Percentiles rank a stretch among this genome's conserved stretches.
Evolutionary conservation across 73 alveolate species (phyloP).

Genomic region (Effrenium voratum): DNA sequence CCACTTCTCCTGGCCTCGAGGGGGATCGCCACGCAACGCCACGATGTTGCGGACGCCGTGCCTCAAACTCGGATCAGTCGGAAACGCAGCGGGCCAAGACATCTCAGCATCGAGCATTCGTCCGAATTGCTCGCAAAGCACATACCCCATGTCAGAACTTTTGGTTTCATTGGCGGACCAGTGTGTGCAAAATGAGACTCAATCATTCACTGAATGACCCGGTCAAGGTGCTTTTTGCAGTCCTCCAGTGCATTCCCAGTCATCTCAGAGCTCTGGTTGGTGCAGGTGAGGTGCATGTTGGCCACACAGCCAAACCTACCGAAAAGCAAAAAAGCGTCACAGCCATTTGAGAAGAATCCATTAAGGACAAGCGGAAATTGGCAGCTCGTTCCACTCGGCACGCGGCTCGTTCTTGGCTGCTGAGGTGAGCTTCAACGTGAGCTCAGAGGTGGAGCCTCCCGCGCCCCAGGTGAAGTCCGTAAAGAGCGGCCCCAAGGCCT

Average conservation of each 20-base stretch:
- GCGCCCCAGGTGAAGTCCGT: slow-evolving; percentile 98
- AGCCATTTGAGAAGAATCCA: neutral
- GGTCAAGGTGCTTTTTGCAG: slow-evolving; percentile 94
- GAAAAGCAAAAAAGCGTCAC: neutral
- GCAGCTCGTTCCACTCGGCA: too few relatives aligned
- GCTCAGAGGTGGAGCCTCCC: slow-evolving; percentile 96
- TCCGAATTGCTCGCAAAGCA: too few relatives aligned
- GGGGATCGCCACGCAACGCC: slow-evolving; percentile 98
- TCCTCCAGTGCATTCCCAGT: slow-evolving; percentile 95
- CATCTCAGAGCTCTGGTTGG: slow-evolving; percentile 95
- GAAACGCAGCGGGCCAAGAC: neutral
- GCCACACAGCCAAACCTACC: slow-evolving; percentile 96
- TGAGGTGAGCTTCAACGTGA: slow-evolving; percentile 95
- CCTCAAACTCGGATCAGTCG: slow-evolving; percentile 30
- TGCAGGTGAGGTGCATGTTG: slow-evolving; percentile 97
- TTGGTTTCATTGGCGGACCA: too few relatives aligned
- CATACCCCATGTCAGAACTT: too few relatives aligned
- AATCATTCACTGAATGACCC: too few relatives aligned
- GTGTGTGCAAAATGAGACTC: too few relatives aligned
- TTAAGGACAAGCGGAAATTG: too few relatives aligned
- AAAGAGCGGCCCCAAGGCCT: slow-evolving; percentile 96
- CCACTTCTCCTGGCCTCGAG: slow-evolving; percentile 96
- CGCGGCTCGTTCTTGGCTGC: slow-evolving; percentile 95
- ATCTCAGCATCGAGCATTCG: neutral
- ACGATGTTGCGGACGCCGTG: slow-evolving; percentile 96